Conservation (phyloP, 768 basidiomycete species). For the Antrodiella citrinella region DNA sequence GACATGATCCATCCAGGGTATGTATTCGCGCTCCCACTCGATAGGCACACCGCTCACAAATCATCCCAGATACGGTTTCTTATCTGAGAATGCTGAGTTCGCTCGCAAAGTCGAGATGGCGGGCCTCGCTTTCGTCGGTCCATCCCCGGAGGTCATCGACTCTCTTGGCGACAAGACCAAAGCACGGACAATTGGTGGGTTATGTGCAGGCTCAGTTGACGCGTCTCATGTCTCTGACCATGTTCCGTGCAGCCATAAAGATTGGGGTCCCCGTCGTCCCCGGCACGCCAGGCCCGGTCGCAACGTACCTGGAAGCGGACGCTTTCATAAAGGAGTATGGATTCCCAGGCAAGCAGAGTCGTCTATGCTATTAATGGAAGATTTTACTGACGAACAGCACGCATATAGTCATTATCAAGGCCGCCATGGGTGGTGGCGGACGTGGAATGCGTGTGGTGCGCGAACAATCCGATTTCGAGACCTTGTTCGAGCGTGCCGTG, state of each 20-base stretch:
- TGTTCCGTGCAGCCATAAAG: slow-evolving; percentile 56
- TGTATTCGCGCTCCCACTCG: slow-evolving; percentile 12
- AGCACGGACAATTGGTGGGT: slow-evolving; percentile 74
- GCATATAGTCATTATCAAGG: slow-evolving; percentile 89
- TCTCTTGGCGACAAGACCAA: slow-evolving; percentile 98
- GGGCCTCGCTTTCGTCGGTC: slow-evolving; percentile 94
- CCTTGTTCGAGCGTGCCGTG: slow-evolving; percentile 85
- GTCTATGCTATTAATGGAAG: background rate
- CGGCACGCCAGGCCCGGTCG: slow-evolving; percentile 94
- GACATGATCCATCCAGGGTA: slow-evolving; percentile 99
- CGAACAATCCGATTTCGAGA: slow-evolving; percentile 86
- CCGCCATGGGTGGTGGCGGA: slow-evolving; percentile 97
- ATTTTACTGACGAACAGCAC: slow-evolving; percentile 6
- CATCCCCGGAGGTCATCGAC: slow-evolving; percentile 93
- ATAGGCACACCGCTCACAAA: slow-evolving; percentile 1
- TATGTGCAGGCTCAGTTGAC: slow-evolving; percentile 7
- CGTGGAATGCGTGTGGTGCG: slow-evolving; percentile 99
- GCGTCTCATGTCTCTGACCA: slow-evolving; percentile 4
- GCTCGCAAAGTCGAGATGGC: slow-evolving; percentile 98
- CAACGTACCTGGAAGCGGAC: slow-evolving; percentile 66
- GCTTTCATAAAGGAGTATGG: slow-evolving; percentile 93
- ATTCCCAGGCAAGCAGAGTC: slow-evolving; percentile 61
- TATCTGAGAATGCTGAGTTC: slow-evolving; percentile 94
- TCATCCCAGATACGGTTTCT: slow-evolving; percentile 78
- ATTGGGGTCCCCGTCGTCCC: slow-evolving; percentile 94